Base-by-base conservation (phyloP, 1,139 yeast genomes). In the Kluyveromyces sp. region DNA sequence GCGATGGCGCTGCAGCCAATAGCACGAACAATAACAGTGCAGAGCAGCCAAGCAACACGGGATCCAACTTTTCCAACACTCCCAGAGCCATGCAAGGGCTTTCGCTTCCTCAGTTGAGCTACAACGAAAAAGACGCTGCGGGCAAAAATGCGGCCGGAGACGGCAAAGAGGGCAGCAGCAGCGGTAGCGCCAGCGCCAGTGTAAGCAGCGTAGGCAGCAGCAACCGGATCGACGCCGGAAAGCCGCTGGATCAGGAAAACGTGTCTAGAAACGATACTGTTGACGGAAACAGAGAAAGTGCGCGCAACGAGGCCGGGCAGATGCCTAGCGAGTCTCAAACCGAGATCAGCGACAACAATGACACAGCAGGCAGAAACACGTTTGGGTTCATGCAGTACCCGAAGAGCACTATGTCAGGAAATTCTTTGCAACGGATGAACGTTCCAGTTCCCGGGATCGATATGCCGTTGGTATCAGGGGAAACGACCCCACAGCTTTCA, bases 1-100 rank as follows among this genome's bases (percentile, higher is more conserved):
- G 33, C 6, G 33, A 15, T 18, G n/a, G n/a, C n/a, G 26, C 16
- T 17, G 15, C 7, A 8, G 18, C 36, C n/a, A 13, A 15, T 7
- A n/a, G 19, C 4, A 12, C 20, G 36, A 11, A 19, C 13, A 33
- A 32, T 28, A n/a, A n/a, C 19, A 25, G 18, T 3, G 17, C n/a
- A 18, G 19, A 15, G 30, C 13, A 28, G 18, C 19, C 12, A 4
- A 35, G 20, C 15, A 35, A 20, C 18, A 35, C 31, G 11, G 39
- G 39, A 8, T 35, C 39, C 18, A 35, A 35, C 19, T 35, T 35
- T 29, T 35, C 39, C 11, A 35, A 22, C 18, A 35, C 39, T 4
- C 39, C 39, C 6, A 12, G 39, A 13, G 39, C 31, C 30, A 35
- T 35, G 39, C 39, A 35, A n/a, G 41, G 30, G 7, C 41, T 38